phyloP scores from a whole-genome alignment of 768 basidiomycete species.

The Hemileccinum impolitum region DNA sequence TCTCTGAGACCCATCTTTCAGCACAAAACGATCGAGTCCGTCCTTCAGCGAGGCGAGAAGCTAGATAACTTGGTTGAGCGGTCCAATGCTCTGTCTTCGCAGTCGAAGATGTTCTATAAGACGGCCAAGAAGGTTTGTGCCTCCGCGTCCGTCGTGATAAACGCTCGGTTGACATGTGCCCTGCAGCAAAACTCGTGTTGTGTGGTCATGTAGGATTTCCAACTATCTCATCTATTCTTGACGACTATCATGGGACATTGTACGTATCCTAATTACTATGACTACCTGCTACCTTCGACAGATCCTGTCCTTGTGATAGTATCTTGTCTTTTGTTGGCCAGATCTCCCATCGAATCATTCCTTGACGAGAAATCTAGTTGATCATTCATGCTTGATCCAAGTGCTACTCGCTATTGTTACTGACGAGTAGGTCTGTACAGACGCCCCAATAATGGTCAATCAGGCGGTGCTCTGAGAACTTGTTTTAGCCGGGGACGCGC shows the following conservation, averaged over 20 bases:
- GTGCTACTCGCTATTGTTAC: background rate
- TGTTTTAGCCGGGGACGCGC: background rate
- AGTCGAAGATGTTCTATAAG: constrained; percentile 99
- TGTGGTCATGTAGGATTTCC: constrained; percentile 62
- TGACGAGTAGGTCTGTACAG: background rate
- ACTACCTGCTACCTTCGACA: constrained; percentile 1
- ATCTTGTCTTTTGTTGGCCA: constrained; percentile 3
- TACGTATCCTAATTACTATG: constrained; percentile 19
- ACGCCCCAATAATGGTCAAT: background rate
- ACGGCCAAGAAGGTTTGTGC: constrained; percentile 91
- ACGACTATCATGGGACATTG: constrained; percentile 17
- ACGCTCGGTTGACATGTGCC: constrained; percentile 6
- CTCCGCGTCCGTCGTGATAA: background rate
- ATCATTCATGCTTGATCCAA: background rate
- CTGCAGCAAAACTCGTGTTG: constrained; percentile 96
- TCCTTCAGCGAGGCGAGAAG: constrained; percentile 94
- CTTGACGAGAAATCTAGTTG: constrained; percentile 1
- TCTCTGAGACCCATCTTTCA: constrained; percentile 30
- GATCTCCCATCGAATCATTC: background rate
- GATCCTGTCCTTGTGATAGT: constrained; percentile 6
- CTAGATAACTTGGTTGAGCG: constrained; percentile 94
- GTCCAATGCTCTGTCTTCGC: constrained; percentile 80
- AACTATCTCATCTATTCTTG: constrained; percentile 11
- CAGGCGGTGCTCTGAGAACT: background rate
- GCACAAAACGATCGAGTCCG: constrained; percentile 99